These are phyloP conservation scores for Trifolium fragiferum DNA, from an alignment of 306 rosid genomes.

Conservation along the genomic window DNA sequence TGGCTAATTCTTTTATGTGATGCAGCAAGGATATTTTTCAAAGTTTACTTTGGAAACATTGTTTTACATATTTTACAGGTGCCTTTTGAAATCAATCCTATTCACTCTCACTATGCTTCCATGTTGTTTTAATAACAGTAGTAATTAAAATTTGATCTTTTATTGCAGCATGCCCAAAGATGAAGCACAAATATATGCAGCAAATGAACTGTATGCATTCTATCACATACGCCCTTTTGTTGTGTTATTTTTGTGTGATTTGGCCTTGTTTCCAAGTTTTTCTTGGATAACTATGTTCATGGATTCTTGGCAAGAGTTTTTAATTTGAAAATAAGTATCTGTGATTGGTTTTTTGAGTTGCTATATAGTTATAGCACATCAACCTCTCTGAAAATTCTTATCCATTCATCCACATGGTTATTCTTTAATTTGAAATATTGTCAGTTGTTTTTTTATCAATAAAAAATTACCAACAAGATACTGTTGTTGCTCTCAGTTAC, in stretches of 20 bases:
- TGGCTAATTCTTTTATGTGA: slow-evolving; percentile 23
- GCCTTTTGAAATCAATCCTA: slow-evolving; percentile 26
- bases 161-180: slow-evolving; percentile 86
- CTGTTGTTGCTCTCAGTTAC: slow-evolving; percentile 53
- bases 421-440: slow-evolving; percentile 1
- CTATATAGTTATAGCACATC: slow-evolving; percentile 17
- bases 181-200: slow-evolving; percentile 81
- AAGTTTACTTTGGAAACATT: slow-evolving; percentile 71
- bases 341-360: neutral
- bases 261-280: slow-evolving; percentile 11
- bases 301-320: slow-evolving; percentile 25
- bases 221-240: neutral
- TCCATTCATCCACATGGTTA: neutral
- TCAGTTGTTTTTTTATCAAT: neutral
- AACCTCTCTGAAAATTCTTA: neutral
- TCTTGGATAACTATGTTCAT: neutral
- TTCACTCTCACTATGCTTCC: neutral
- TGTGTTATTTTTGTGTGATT: neutral
- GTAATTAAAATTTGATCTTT: neutral
- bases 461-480: slow-evolving; percentile 8
- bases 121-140: neutral
- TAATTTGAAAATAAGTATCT: slow-evolving; percentile 17
- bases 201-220: slow-evolving; percentile 81
- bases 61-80: slow-evolving; percentile 92
- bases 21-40: slow-evolving; percentile 74